Conservation (phyloP, 2,329 filamentous ascomycete species). For the Aspergillus sp. region DNA sequence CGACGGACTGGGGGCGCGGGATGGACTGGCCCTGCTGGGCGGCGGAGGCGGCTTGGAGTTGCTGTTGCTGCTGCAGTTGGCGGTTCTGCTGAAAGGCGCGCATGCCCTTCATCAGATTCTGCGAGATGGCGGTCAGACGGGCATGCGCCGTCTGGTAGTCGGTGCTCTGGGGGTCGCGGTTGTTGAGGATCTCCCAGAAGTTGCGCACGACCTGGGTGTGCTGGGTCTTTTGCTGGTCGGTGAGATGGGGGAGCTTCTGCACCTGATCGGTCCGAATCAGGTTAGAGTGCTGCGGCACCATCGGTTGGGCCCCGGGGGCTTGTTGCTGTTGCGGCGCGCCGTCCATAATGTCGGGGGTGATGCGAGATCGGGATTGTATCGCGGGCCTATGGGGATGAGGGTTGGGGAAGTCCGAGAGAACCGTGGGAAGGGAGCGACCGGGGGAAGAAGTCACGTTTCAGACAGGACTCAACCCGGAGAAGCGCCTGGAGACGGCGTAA, state of each 20-base stretch:
- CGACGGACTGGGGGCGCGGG: constrained; percentile 33
- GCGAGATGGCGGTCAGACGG: constrained; percentile 52
- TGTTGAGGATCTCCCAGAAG: constrained; percentile 55
- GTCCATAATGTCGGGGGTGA: constrained; percentile 29
- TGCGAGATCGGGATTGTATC: neutral
- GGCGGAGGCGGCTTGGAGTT: constrained; percentile 24
- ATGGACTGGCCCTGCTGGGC: constrained; percentile 23
- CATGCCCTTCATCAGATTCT: constrained; percentile 53
- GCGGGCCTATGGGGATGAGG: neutral
- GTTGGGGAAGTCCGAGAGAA: neutral
- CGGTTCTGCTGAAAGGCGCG: constrained; percentile 45
- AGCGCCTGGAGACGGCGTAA: neutral
- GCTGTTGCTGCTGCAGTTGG: constrained; percentile 33
- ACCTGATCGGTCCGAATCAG: constrained; percentile 55
- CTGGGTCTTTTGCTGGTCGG: constrained; percentile 54
- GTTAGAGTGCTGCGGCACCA: constrained; percentile 41
- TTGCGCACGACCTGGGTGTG: constrained; percentile 55
- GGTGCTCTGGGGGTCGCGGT: constrained; percentile 46
- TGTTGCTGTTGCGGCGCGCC: constrained; percentile 31
- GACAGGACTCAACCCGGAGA: neutral
- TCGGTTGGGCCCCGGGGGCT: constrained; percentile 28
- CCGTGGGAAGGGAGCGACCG: neutral
- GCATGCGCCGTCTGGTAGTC: constrained; percentile 52
- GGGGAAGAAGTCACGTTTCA: neutral
- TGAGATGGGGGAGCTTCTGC: constrained; percentile 52